Conservation (phyloP, 2,329 filamentous ascomycete species). For the Plenodomus tracheiphilus region DNA sequence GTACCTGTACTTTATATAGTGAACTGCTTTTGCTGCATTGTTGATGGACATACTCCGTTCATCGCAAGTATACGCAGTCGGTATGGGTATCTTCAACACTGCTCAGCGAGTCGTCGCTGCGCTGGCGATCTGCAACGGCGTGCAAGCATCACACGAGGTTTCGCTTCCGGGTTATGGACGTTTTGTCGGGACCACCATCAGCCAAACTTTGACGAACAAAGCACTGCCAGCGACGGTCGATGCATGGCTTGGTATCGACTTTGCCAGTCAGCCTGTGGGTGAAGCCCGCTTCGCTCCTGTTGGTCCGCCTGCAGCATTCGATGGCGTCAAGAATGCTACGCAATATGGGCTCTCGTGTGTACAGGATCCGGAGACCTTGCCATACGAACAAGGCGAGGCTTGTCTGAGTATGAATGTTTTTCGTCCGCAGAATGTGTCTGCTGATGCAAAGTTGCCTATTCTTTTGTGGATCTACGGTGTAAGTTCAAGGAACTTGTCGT, state of each 20-base stretch:
- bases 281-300: slow-evolving; percentile 46
- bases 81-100: slow-evolving; percentile 2
- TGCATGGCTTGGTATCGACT: slow-evolving; percentile 55
- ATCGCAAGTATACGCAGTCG: not conserved
- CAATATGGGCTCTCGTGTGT: slow-evolving; percentile 47
- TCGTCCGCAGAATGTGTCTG: slow-evolving; percentile 19
- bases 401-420: slow-evolving; percentile 35
- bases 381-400: slow-evolving; percentile 24
- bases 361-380: slow-evolving; percentile 43
- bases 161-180: slow-evolving; percentile 44
- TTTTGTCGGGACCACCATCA: slow-evolving; percentile 44
- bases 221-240: slow-evolving; percentile 44
- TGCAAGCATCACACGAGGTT: slow-evolving; percentile 6
- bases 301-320: slow-evolving; percentile 43
- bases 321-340: slow-evolving; percentile 43
- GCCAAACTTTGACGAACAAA: slow-evolving; percentile 42
- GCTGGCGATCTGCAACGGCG: slow-evolving; percentile 1
- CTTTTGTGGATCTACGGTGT: slow-evolving; percentile 38
- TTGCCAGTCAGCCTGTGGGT: slow-evolving; percentile 44
- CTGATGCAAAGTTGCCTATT: slow-evolving; percentile 26
- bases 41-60: not conserved
- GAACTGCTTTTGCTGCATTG: not conserved
- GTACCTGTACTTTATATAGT: not conserved
- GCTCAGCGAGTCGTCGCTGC: slow-evolving; percentile 4
- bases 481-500: not conserved